Conservation (phyloP, 192 early-diverging fungal species). For the Coemansia sp. region DNA sequence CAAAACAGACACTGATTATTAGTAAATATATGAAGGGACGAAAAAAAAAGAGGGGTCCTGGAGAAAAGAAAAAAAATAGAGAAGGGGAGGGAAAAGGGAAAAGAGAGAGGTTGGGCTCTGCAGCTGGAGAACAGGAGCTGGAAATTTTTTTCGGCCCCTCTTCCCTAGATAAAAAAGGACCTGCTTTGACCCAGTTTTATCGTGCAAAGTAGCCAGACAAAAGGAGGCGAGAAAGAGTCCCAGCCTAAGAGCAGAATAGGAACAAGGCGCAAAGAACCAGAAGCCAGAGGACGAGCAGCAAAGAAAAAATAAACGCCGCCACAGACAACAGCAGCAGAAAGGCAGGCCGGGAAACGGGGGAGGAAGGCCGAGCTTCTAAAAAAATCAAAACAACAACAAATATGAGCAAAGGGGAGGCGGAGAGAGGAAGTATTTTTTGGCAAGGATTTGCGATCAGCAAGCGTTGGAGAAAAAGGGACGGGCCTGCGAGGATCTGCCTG, state of each 20-base stretch:
- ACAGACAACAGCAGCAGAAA: conserved; percentile 4
- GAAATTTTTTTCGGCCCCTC: conserved; percentile 2
- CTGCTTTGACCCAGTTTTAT: conserved; percentile 22
- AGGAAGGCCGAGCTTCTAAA: conserved; percentile 1
- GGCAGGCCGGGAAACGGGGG: conserved; percentile 9
- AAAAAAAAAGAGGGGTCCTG: conserved; percentile 13
- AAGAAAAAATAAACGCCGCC: background rate
- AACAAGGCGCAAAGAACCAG: conserved; percentile 3
- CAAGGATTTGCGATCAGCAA: conserved; percentile 39
- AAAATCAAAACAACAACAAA: conserved; percentile 32
- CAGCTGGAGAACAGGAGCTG: background rate
- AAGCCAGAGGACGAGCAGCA: background rate
- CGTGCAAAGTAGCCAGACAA: background rate
- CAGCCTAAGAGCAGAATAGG: conserved; percentile 3
- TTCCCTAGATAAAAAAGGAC: conserved; percentile 5
- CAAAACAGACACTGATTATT: conserved; percentile 21
- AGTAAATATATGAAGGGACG: conserved; percentile 16
- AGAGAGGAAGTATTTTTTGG: conserved; percentile 12
- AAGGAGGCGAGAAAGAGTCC: background rate
- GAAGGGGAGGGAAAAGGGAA: conserved; percentile 5
- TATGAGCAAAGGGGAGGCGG: conserved; percentile 17
- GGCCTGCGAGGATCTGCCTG: background rate
- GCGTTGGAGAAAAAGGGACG: conserved; percentile 1
- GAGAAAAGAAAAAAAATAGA: conserved; percentile 1
- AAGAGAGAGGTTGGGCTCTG: background rate